These are phyloP conservation scores for Corchorus olitorius DNA, from an alignment of 345 rosid genomes.

Conservation along the genomic window DNA sequence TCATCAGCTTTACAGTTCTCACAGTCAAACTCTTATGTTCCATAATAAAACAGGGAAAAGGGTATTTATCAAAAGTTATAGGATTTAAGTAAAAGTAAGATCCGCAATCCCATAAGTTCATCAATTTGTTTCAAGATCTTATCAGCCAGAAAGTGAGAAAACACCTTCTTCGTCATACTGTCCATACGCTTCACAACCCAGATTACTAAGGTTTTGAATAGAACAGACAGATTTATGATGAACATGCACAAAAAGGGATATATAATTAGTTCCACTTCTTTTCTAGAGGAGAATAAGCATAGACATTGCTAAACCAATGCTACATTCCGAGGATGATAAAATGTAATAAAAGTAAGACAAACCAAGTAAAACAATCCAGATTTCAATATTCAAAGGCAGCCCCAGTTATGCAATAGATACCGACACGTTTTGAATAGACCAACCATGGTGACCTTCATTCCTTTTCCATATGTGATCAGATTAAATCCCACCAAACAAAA, in stretches of 20 bases:
- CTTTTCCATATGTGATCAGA: neutral
- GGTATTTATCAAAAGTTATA: neutral
- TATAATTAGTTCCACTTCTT: neutral
- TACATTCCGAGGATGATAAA: neutral
- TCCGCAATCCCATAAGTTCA: neutral
- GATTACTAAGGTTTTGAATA: neutral
- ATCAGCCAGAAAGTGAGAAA: neutral
- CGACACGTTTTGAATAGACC: neutral
- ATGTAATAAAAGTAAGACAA: neutral
- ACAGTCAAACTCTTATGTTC: neutral
- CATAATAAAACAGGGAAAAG: neutral
- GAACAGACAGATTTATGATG: neutral
- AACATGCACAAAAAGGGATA: neutral
- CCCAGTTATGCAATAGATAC: neutral
- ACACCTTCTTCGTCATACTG: neutral
- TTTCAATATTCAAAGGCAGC: neutral
- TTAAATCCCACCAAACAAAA: conserved; percentile 7
- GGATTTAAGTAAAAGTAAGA: neutral
- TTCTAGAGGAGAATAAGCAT: neutral
- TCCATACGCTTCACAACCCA: neutral
- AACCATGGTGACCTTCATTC: neutral
- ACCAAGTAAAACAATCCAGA: neutral
- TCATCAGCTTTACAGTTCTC: neutral
- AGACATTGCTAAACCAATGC: neutral
- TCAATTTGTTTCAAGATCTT: neutral